These are phyloP conservation scores for Euclidium syriacum DNA, from an alignment of 345 rosid genomes.

Conservation along the genomic window DNA sequence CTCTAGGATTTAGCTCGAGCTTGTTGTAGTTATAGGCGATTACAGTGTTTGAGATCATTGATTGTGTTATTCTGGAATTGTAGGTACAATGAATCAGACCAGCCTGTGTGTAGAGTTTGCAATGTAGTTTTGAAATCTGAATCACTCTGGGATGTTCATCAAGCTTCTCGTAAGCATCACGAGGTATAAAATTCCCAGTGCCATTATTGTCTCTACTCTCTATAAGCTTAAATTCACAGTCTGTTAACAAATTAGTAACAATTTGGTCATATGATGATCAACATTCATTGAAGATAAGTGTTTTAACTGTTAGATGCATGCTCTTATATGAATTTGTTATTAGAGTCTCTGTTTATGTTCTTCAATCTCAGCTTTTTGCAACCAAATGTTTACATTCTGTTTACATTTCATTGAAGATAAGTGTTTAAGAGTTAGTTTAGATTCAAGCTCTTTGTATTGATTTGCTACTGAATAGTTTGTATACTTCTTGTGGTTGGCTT, in stretches of 20 bases:
- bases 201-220: constrained; percentile 4
- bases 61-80: neutral
- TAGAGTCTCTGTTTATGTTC: neutral
- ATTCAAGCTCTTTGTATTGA: neutral
- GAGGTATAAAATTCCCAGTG: constrained; percentile 44
- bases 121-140: constrained; percentile 77
- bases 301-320: neutral
- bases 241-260: too few relatives aligned
- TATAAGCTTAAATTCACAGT: too few relatives aligned
- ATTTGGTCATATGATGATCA: too few relatives aligned
- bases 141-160: constrained; percentile 88
- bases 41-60: neutral
- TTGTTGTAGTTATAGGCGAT: neutral
- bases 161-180: constrained; percentile 91
- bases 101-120: constrained; percentile 85
- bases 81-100: constrained; percentile 88
- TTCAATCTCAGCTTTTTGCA: neutral
- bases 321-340: neutral
- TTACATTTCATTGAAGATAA: neutral
- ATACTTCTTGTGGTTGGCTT: neutral
- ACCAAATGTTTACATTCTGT: constrained; percentile 10
- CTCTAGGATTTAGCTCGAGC: neutral
- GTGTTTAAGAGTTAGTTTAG: neutral
- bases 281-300: neutral
- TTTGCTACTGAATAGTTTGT: neutral